A percentile compares a stretch with the other conserved stretches of the same genome.
Evolutionary conservation across 2,329 filamentous ascomycete genomes (phyloP).

Genomic region (Lachnellula occidentalis): DNA sequence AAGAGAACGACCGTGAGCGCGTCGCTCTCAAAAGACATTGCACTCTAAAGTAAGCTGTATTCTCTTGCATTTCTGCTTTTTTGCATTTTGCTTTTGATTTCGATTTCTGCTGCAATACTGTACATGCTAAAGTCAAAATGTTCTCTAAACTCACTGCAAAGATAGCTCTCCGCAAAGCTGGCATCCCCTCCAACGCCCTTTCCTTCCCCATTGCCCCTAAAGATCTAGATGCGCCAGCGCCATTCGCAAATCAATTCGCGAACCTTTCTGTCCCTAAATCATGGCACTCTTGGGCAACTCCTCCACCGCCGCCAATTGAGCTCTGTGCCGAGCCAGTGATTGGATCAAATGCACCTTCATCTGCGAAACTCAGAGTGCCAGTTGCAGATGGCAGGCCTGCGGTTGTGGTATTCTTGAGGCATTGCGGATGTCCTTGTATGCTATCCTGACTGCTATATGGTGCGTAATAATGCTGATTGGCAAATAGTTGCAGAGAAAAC

Average conservation of each 20-base stretch:
- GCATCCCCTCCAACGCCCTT: constrained; percentile 24
- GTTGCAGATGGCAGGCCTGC: constrained; percentile 46
- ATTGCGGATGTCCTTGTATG: constrained; percentile 73
- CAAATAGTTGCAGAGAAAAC: constrained; percentile 61
- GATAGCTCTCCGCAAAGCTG: constrained; percentile 29
- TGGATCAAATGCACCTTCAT: constrained; percentile 22
- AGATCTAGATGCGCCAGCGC: constrained; percentile 10
- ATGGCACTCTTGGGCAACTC: constrained; percentile 28
- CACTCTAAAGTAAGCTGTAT: background rate
- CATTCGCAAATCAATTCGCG: constrained; percentile 27
- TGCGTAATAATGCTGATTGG: background rate
- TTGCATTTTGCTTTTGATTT: background rate
- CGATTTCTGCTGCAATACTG: background rate
- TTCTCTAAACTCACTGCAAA: constrained; percentile 29
- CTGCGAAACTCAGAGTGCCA: constrained; percentile 35
- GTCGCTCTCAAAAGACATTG: background rate
- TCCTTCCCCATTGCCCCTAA: constrained; percentile 14
- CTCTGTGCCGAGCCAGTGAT: constrained; percentile 20
- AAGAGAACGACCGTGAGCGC: background rate
- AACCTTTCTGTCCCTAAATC: constrained; percentile 25
- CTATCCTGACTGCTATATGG: constrained; percentile 9
- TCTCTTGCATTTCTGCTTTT: background rate
- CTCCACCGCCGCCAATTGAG: constrained; percentile 24
- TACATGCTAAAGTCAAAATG: constrained; percentile 14
- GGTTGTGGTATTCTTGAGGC: constrained; percentile 62